Base-by-base conservation (phyloP, 1,284 basidiomycete genomes). In the Meira miltonrushii region DNA sequence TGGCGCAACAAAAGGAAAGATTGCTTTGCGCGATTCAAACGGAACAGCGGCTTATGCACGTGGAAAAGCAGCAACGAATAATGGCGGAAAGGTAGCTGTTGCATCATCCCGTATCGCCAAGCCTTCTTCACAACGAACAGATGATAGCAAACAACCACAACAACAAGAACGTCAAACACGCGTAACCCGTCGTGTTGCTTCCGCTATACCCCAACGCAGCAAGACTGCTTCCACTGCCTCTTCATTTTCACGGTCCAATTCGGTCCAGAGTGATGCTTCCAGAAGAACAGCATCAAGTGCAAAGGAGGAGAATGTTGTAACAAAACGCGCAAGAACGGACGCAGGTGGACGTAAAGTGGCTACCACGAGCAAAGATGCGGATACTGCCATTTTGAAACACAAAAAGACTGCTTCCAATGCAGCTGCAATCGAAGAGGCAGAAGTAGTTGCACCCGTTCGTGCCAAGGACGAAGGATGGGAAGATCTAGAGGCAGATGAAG, bases 401-500 rank as follows among this genome's bases (percentile, higher is more conserved):
- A 49, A 56, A 23, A 49, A 43, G 23, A 13, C 25, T n/a, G 38
- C 55, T 28, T 15, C 19, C 41, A 21, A 3, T 10, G 41, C 41
- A n/a, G 46, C 46, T 5, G 25, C 23, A 15, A 19, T 4, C 19
- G 44, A 46, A 19, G 25, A 7, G 44, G 21, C 43, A 15, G 23
- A 37, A 25, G 50, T 38, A 11, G 46, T 19, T 11, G 23, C 8
- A 8, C 55, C 33, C 12, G 17, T 15, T 11, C 28, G 41, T 39
- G 65, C 74, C 53, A 83, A 83, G 72, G 83, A 83, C 67, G 77
- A 79, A 23, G 83, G 82, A 0, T 84, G 83, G 92, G 87, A 88
- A 38, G 92, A 97, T 76, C 83, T 97, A 17, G 94, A 97, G 71
- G 87, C 86, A 2, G 93, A 92, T 58, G 94, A 98, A 75, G 84